These are phyloP conservation scores for Wickerhamomyces bovis DNA, from an alignment of 805 yeast genomes.

Conservation along the genomic window DNA sequence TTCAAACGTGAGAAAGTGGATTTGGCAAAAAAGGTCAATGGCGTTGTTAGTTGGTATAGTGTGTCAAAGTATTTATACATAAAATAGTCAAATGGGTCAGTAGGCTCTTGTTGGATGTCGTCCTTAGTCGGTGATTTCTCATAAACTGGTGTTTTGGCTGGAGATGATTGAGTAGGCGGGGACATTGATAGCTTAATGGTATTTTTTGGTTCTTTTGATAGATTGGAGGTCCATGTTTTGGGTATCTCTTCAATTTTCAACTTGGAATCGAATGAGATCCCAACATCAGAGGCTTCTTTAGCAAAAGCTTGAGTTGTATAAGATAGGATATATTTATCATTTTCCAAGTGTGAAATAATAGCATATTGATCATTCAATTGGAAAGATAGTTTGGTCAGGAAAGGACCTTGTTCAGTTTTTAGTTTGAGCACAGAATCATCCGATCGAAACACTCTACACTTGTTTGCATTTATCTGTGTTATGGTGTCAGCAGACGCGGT, in stretches of 20 bases:
- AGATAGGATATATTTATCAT: constrained; percentile 35
- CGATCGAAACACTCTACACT: constrained; percentile 14
- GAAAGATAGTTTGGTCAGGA: constrained; percentile 12
- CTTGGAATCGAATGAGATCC: background rate
- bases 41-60: constrained; percentile 29
- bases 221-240: background rate
- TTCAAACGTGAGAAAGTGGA: constrained; percentile 43
- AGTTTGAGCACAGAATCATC: background rate
- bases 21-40: constrained; percentile 38
- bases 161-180: constrained; percentile 19
- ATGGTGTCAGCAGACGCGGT: constrained; percentile 3
- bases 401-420: constrained; percentile 1
- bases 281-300: background rate
- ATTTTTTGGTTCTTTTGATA: constrained; percentile 5
- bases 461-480: constrained; percentile 13
- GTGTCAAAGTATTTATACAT: constrained; percentile 30
- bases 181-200: constrained; percentile 16
- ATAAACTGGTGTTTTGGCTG: constrained; percentile 12
- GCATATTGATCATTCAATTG: constrained; percentile 19
- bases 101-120: constrained; percentile 1
- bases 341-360: constrained; percentile 6
- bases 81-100: constrained; percentile 25
- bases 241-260: background rate
- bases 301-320: constrained; percentile 30
- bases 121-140: constrained; percentile 7